These are phyloP conservation scores for Pseudogymnoascus sp. DNA, from an alignment of 2,329 filamentous ascomycete species.

Conservation along the genomic window DNA sequence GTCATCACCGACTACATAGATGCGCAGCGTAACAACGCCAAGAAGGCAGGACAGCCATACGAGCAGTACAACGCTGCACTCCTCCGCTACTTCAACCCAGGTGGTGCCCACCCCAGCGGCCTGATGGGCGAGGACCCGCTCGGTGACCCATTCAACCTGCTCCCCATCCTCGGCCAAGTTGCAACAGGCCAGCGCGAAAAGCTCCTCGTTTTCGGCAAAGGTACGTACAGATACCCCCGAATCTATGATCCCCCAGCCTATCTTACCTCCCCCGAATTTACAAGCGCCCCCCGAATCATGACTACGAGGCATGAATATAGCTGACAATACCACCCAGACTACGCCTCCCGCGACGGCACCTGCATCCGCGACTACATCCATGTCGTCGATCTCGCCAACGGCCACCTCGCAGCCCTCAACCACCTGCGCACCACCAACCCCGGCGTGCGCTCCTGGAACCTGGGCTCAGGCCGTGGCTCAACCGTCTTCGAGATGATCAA, in stretches of 20 bases:
- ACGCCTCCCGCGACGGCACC: constrained; percentile 80
- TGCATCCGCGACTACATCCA: constrained; percentile 98
- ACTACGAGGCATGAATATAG: constrained; percentile 8
- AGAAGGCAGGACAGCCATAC: constrained; percentile 68
- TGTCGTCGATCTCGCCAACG: constrained; percentile 79
- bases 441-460: constrained; percentile 90
- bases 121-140: constrained; percentile 98
- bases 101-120: constrained; percentile 85
- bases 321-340: constrained; percentile 53
- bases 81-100: constrained; percentile 96
- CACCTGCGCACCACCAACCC: constrained; percentile 78
- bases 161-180: constrained; percentile 89
- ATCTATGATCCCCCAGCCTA: no score
- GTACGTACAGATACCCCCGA: constrained; percentile 40
- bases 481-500: constrained; percentile 98
- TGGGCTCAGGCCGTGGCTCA: constrained; percentile 88
- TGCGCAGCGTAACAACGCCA: constrained; percentile 72
- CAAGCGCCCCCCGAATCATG: no score
- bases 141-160: constrained; percentile 89
- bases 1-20: constrained; percentile 88
- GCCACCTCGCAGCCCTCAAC: constrained; percentile 82
- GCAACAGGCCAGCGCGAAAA: constrained; percentile 92
- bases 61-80: constrained; percentile 89
- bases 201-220: constrained; percentile 87
- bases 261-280: no score